A percentile compares a stretch with the other conserved stretches of the same genome.
Conservation (phyloP, 1,284 basidiomycete species). For the Mycena citricolor region DNA sequence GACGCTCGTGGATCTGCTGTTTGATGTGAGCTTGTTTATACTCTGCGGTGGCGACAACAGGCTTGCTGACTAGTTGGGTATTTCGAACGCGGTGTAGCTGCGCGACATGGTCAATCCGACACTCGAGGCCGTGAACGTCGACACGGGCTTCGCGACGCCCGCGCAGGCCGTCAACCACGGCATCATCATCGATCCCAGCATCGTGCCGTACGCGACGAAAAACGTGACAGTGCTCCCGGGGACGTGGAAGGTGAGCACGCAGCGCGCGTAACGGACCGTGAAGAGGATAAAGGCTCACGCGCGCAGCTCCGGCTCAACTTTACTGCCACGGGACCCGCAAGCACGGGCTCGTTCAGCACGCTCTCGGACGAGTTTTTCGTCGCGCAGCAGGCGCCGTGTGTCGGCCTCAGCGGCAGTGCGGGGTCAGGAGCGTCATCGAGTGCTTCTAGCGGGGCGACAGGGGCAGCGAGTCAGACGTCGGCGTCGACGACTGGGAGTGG, state of each 20-base stretch:
- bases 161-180: not conserved
- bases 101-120: too few species aligned
- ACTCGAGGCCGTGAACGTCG: constrained; percentile 3
- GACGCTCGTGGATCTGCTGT: not conserved
- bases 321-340: not conserved
- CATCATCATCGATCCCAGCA: not conserved
- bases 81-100: too few species aligned
- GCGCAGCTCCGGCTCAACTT: not conserved
- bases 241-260: constrained; percentile 5
- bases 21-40: not conserved
- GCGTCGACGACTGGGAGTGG: too few species aligned
- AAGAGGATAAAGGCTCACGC: too few species aligned
- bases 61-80: not conserved
- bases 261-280: too few species aligned
- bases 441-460: too few species aligned
- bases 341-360: not conserved
- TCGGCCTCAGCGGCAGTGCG: too few species aligned
- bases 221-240: constrained; percentile 6
- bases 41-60: not conserved
- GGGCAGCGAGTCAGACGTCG: too few species aligned
- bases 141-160: constrained; percentile 4
- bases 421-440: too few species aligned
- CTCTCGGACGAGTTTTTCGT: constrained; percentile 5
- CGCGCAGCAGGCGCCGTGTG: constrained; percentile 2
- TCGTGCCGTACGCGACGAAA: not conserved